Conservation (phyloP, 352 stramenopile species). For the Peronosclerospora sorghi region DNA sequence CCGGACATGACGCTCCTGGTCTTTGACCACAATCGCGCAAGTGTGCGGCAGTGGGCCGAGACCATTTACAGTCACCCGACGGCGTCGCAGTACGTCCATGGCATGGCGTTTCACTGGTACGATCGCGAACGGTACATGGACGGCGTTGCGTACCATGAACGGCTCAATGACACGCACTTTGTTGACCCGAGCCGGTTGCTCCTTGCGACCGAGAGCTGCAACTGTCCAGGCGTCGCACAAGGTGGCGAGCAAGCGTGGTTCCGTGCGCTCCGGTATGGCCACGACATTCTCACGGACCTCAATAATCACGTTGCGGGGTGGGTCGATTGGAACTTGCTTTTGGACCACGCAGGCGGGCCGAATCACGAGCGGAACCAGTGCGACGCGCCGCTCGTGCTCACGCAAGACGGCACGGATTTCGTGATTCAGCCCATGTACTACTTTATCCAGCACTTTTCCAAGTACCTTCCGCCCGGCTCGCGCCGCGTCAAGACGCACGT, state of each 20-base stretch:
- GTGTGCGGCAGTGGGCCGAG: conserved; percentile 57
- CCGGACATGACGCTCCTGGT: conserved; percentile 82
- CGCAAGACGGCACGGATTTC: conserved; percentile 47
- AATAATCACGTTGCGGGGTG: conserved; percentile 67
- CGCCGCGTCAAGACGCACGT: conserved; percentile 45
- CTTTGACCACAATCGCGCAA: conserved; percentile 88
- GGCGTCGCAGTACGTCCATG: conserved; percentile 71
- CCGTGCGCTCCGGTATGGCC: conserved; percentile 64
- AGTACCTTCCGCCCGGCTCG: conserved; percentile 47
- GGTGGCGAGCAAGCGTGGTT: conserved; percentile 41
- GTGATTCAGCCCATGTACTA: conserved; percentile 84
- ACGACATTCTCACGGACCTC: conserved; percentile 83
- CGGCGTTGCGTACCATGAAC: conserved; percentile 33
- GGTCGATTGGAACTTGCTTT: conserved; percentile 84
- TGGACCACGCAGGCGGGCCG: conserved; percentile 63
- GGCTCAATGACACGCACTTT: conserved; percentile 39
- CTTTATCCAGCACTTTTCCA: conserved; percentile 58
- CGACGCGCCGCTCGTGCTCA: conserved; percentile 62
- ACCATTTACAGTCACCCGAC: conserved; percentile 53
- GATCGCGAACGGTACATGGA: conserved; percentile 48
- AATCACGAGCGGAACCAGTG: conserved; percentile 61
- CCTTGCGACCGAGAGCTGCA: conserved; percentile 73
- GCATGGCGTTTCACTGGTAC: conserved; percentile 91
- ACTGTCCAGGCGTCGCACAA: conserved; percentile 34
- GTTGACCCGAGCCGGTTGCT: conserved; percentile 67